phyloP scores from a whole-genome alignment of 164 flowering plant species.

The Magnolia kwangsiensis region DNA sequence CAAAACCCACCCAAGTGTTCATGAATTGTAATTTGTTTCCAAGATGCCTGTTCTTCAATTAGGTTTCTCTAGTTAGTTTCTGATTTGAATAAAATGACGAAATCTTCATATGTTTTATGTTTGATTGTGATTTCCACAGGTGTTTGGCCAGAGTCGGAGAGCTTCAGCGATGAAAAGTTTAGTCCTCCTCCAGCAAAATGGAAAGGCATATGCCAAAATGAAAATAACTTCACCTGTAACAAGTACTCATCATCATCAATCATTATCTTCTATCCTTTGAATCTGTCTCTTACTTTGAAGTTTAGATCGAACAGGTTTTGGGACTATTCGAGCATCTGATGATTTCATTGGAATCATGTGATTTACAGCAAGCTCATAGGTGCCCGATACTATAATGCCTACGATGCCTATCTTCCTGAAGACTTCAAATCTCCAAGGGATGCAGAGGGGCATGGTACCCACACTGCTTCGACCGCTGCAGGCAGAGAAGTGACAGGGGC shows the following conservation, averaged over 20 bases:
- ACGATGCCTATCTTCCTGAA: neutral
- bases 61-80: neutral
- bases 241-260: slow-evolving; percentile 32
- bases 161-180: slow-evolving; percentile 45
- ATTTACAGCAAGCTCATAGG: slow-evolving; percentile 33
- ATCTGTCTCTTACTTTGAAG: neutral
- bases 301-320: neutral
- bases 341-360: neutral
- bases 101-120: neutral
- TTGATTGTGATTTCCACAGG: slow-evolving; percentile 33
- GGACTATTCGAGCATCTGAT: neutral
- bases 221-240: slow-evolving; percentile 49
- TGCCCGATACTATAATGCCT: slow-evolving; percentile 24
- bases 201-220: slow-evolving; percentile 49
- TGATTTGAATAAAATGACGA: neutral
- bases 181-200: slow-evolving; percentile 70
- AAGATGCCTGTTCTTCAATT: neutral
- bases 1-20: too few species aligned
- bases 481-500: slow-evolving; percentile 13
- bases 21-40: slow-evolving; percentile 14
- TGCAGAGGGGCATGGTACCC: slow-evolving; percentile 21
- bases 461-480: slow-evolving; percentile 26
- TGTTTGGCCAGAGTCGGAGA: slow-evolving; percentile 54
- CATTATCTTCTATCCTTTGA: too few species aligned
- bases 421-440: slow-evolving; percentile 22